These are phyloP conservation scores for Vachellia collinsii DNA, from an alignment of 306 rosid species.

Conservation along the genomic window DNA sequence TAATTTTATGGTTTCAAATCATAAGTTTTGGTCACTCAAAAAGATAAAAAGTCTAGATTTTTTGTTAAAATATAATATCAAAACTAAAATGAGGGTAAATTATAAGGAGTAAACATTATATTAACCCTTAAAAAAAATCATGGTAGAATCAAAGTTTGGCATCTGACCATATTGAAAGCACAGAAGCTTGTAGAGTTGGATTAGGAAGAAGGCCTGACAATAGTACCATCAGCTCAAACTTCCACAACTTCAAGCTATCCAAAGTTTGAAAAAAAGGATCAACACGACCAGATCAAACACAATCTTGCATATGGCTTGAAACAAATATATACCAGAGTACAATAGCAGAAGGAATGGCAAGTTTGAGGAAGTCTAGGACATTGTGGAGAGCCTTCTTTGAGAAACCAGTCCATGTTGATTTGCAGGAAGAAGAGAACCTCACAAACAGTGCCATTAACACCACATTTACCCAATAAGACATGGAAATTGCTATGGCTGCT, in stretches of 20 bases:
- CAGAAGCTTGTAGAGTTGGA: constrained; percentile 55
- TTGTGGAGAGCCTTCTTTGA: constrained; percentile 52
- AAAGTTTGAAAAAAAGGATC: background rate
- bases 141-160: background rate
- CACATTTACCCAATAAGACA: constrained; percentile 66
- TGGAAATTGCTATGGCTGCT: constrained; percentile 57
- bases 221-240: constrained; percentile 59
- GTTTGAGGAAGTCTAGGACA: constrained; percentile 46
- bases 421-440: constrained; percentile 60
- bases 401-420: constrained; percentile 57
- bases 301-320: background rate
- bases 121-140: no score
- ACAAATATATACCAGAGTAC: constrained; percentile 71
- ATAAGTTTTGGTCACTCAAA: no score
- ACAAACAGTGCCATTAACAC: constrained; percentile 53
- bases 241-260: constrained; percentile 56
- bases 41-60: no score
- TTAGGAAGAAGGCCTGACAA: constrained; percentile 63
- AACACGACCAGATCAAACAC: constrained; percentile 31
- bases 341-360: constrained; percentile 64
- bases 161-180: constrained; percentile 27
- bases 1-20: no score
- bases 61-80: no score
- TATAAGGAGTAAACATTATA: no score
- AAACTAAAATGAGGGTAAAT: no score